Conservation (phyloP, 116 monocot genomes). For the Iris pallida region DNA sequence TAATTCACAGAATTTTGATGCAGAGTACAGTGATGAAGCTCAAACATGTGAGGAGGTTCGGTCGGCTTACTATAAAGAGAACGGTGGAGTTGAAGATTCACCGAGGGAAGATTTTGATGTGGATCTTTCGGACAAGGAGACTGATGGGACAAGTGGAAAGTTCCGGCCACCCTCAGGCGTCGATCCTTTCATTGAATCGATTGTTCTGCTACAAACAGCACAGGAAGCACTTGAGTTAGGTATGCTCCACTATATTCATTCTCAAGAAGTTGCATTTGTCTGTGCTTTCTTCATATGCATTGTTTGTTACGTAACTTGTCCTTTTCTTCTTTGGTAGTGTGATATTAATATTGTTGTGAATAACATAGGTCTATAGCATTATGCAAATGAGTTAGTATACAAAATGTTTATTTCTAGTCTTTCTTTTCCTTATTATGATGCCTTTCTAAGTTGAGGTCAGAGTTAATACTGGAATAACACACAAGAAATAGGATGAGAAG, state of each 20-base stretch:
- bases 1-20: constrained; percentile 30
- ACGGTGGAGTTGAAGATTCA: neutral
- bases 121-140: neutral
- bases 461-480: too few species aligned
- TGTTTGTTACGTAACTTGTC: too few species aligned
- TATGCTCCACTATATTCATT: neutral
- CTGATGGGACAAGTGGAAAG: constrained; percentile 1
- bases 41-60: constrained; percentile 29
- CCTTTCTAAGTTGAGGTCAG: too few species aligned
- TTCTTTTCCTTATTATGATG: too few species aligned
- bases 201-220: constrained; percentile 6
- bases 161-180: neutral
- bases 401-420: too few species aligned
- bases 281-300: too few species aligned
- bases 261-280: too few species aligned
- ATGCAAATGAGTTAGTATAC: too few species aligned
- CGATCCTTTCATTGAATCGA: constrained; percentile 7
- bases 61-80: constrained; percentile 22
- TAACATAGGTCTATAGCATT: too few species aligned
- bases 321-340: too few species aligned
- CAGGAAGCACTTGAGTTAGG: constrained; percentile 14
- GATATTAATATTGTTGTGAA: too few species aligned
- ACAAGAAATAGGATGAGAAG: too few species aligned
- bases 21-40: constrained; percentile 40
- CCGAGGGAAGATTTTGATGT: constrained; percentile 1